Base-by-base conservation (phyloP, 768 basidiomycete species). In the Leccinum barrowsii region DNA sequence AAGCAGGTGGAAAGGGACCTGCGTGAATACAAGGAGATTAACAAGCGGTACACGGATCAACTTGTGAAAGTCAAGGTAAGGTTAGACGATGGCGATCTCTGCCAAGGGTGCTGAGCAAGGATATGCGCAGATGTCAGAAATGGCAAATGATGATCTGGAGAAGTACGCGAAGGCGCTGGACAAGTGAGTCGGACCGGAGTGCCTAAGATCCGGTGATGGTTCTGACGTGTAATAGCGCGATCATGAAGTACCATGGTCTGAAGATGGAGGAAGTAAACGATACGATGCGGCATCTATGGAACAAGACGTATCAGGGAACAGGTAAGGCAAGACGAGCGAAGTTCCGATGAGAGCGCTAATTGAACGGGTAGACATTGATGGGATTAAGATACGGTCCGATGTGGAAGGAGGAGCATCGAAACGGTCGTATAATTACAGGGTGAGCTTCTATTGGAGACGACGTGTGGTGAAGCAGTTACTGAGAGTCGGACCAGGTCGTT, bases 241-340 rank as follows among this genome's bases (percentile, higher is more conserved):
- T 99, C 72, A 97, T 99, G 92, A 93, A 92, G 73, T 99, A 98
- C 67, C 97, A 99, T 68, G 78, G 86, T 13, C 80, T 97, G 65
- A 99, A 99, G 76, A 97, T 98, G 97, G 93, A 95, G 73, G 97
- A 99, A 78, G 94, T 99, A 66, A 99, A 99, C 68, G 94, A 97
- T 67, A 95, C 89, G 13, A 96, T 98, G 85, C 89, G 89, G 50
- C 93, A 97, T 68, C 73, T 98, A 4, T 99, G 97, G 97, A 96
- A 94, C 71, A 96, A 94, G 76, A 98, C 95, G 0, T 99, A 99
- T 74, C 96, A 98, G 72, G 96, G 96, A 65, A 98, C 95, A 58
- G 94, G 95, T 94, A 59, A 52, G 82, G 64, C 24, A 22, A 44
- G 21, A 51, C 0, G 24, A 42, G 15, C 7, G 22, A 4, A 40